Conservation (phyloP, 2,329 filamentous ascomycete species). For the Pestalotiopsis sp. region DNA sequence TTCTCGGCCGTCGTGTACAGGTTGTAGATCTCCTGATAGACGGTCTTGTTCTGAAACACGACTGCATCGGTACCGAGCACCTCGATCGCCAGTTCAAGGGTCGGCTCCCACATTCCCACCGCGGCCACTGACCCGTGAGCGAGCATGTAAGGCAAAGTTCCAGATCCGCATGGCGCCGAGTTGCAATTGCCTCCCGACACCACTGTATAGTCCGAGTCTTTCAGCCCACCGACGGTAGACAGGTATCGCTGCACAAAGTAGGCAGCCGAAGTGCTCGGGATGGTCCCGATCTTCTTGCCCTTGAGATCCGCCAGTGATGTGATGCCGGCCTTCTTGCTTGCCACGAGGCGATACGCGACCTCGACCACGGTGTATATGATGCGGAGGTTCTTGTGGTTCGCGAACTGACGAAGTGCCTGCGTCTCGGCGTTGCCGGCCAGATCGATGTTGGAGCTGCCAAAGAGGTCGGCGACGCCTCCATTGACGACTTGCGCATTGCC, state of each 20-base stretch:
- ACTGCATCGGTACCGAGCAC: constrained; percentile 26
- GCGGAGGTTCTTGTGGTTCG: constrained; percentile 29
- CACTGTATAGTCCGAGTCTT: constrained; percentile 27
- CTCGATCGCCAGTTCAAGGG: constrained; percentile 30
- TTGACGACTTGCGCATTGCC: constrained; percentile 19
- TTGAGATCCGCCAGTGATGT: constrained; percentile 27
- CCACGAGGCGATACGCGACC: constrained; percentile 35
- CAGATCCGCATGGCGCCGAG: constrained; percentile 27
- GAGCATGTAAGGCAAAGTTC: constrained; percentile 31
- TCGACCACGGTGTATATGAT: constrained; percentile 33
- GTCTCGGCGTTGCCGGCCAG: constrained; percentile 36
- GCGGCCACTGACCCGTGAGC: constrained; percentile 28
- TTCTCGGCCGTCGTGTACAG: constrained; percentile 33
- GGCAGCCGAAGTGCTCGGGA: constrained; percentile 31
- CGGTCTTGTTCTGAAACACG: constrained; percentile 29
- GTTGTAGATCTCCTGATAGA: constrained; percentile 36
- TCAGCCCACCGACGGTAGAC: constrained; percentile 25
- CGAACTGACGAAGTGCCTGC: constrained; percentile 34
- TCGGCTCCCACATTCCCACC: constrained; percentile 36
- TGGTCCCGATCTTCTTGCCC: constrained; percentile 33
- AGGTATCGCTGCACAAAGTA: constrained; percentile 33
- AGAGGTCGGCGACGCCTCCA: constrained; percentile 33
- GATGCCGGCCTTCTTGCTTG: constrained; percentile 28
- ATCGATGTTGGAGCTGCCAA: constrained; percentile 26
- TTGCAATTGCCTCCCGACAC: constrained; percentile 29